Base-by-base conservation (phyloP, 164 flowering plant species). In the Chimonanthus salicifolius region DNA sequence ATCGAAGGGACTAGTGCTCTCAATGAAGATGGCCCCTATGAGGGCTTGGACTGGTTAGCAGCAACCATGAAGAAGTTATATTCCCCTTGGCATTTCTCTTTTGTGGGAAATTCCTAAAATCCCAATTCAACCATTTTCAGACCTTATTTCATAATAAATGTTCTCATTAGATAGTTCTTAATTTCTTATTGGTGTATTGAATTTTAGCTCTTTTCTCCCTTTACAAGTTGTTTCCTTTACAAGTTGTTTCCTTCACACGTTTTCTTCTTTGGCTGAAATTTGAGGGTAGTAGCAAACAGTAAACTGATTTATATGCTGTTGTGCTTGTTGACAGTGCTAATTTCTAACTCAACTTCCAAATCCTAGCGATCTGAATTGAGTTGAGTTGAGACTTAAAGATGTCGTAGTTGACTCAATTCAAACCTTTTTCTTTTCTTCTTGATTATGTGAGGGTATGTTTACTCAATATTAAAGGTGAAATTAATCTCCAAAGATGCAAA, bases 1-100 rank as follows among this genome's bases (percentile, higher is more conserved):
- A 90, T 95, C 60, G 98, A 95, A 80, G 98, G 97, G 67, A 88
- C 98, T 73, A 93, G 98, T 76, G 99, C 99, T 7, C 85, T 93
- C 8, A 85, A 69, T 73, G 99, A 98, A 70, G 99, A 95, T 79
- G 99, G 99, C 20, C 92, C 93, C 62, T 93, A 95, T 33, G 99
- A 95, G 80, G 99, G 99, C 21, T 83, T 95, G 84, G 99, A 92
- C 76, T 95, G 99, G 99, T 80, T 95, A 69, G 76, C 99, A 58
- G 83, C 82, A 68, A 91, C 98, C 16, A 87, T 95, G 43, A 95
- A 91, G 81, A 98, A 91, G 70, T 80, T 87, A 54, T 88, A 75
- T 82, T 94, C 96, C 47, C 71, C 90, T 48, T 92, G 98, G 72
- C 83, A 45, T 66, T 66, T 48, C 68, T 44, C 68, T 66, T 66